phyloP scores from a whole-genome alignment of 2,329 filamentous ascomycete genomes.

The Trichoderma guizhouense region DNA sequence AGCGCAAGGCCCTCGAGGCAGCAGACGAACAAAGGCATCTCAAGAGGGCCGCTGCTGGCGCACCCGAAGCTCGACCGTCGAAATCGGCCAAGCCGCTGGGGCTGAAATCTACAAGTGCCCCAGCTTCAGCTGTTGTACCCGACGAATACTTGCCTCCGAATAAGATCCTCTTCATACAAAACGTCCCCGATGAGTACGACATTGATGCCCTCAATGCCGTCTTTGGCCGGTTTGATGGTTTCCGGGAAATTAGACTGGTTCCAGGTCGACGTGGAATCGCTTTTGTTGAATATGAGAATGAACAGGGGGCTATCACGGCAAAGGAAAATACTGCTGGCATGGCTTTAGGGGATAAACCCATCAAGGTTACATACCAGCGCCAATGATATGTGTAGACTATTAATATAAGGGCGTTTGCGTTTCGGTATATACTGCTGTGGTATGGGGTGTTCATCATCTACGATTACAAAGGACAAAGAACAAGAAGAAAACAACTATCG shows the following conservation, averaged over 20 bases:
- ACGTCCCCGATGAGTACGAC: slow-evolving; percentile 82
- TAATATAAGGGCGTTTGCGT: slow-evolving; percentile 2
- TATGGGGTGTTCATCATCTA: background rate
- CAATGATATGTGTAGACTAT: slow-evolving; percentile 50
- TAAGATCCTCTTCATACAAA: slow-evolving; percentile 93
- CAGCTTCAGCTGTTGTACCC: slow-evolving; percentile 72
- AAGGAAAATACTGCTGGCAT: slow-evolving; percentile 92
- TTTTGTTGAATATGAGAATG: slow-evolving; percentile 93
- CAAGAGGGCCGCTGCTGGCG: slow-evolving; percentile 56
- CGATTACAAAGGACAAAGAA: slow-evolving; percentile 6
- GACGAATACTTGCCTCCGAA: slow-evolving; percentile 98
- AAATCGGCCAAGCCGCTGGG: slow-evolving; percentile 62
- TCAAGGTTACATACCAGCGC: slow-evolving; percentile 96
- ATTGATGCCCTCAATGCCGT: slow-evolving; percentile 74
- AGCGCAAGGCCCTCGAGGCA: slow-evolving; percentile 78
- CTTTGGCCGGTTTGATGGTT: slow-evolving; percentile 88
- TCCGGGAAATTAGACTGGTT: slow-evolving; percentile 87
- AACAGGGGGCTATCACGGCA: slow-evolving; percentile 83
- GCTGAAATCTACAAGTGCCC: slow-evolving; percentile 70
- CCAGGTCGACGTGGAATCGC: slow-evolving; percentile 84
- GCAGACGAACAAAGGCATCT: slow-evolving; percentile 74
- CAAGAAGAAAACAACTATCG: slow-evolving; percentile 14
- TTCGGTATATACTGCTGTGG: background rate
- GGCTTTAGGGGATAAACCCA: slow-evolving; percentile 69
- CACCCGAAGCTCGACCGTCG: slow-evolving; percentile 53